Percentiles rank a stretch among this genome's conserved stretches.
phyloP scores from a whole-genome alignment of 306 rosid genomes.

The Vachellia pachyceras region DNA sequence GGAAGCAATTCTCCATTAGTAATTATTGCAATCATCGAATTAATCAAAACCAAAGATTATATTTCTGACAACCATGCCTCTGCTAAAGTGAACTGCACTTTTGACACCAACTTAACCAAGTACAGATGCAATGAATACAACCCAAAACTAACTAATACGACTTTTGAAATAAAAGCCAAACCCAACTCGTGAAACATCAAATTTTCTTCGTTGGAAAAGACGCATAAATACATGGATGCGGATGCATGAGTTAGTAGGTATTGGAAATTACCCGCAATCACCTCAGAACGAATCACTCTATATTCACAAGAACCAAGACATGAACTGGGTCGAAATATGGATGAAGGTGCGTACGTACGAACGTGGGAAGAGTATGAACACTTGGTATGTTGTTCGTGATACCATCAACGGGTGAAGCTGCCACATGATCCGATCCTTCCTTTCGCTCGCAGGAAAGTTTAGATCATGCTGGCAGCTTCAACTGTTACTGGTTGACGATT shows the following conservation, averaged over 20 bases:
- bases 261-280: neutral
- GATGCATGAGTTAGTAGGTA: neutral
- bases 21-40: neutral
- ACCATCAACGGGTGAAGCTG: constrained; percentile 77
- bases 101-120: constrained; percentile 6
- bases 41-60: neutral
- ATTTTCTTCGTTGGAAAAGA: neutral
- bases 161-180: neutral
- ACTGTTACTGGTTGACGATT: constrained; percentile 68
- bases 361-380: neutral
- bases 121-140: constrained; percentile 11
- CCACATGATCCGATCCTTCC: constrained; percentile 84
- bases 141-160: neutral
- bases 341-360: neutral
- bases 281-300: neutral
- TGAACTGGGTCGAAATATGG: neutral
- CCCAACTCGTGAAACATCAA: neutral
- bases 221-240: neutral
- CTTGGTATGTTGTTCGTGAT: constrained; percentile 42
- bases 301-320: neutral
- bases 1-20: neutral
- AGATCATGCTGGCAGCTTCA: constrained; percentile 98
- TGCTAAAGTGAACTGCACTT: neutral
- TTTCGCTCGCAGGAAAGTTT: constrained; percentile 57
- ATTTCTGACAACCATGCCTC: constrained; percentile 10